Percentiles rank a stretch among this genome's conserved stretches.
Conservation (phyloP, 2,329 filamentous ascomycete genomes). For the Fonsecaea pedrosoi region DNA sequence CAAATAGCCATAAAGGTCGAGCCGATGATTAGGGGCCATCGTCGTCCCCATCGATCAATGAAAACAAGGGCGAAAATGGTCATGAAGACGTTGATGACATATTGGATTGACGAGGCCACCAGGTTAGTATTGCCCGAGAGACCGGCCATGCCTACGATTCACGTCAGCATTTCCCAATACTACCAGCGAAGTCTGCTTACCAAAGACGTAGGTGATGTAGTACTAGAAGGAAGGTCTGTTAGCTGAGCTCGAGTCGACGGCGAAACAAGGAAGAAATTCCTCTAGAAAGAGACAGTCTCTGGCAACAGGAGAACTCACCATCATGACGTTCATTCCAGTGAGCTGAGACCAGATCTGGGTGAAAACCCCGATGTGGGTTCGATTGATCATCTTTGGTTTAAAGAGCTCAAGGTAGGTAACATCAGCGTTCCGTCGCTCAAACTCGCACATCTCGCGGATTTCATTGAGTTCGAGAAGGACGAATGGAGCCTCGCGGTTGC, state of each 20-base stretch:
- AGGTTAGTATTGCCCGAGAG: constrained; percentile 65
- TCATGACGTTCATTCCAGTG: constrained; percentile 67
- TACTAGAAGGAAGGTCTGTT: constrained; percentile 46
- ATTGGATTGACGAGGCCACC: constrained; percentile 72
- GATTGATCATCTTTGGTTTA: constrained; percentile 74
- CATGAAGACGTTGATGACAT: constrained; percentile 81
- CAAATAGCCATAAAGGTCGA: constrained; percentile 66
- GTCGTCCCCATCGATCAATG: constrained; percentile 78
- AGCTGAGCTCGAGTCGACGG: background rate
- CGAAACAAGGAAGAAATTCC: background rate
- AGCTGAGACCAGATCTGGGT: constrained; percentile 78
- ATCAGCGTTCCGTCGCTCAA: constrained; percentile 72
- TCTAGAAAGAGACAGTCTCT: background rate
- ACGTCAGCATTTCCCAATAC: constrained; percentile 47
- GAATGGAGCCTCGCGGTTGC: constrained; percentile 68
- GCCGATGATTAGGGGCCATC: constrained; percentile 69
- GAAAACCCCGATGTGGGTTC: constrained; percentile 73
- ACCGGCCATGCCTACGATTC: constrained; percentile 75
- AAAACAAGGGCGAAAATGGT: constrained; percentile 77
- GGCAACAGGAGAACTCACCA: background rate
- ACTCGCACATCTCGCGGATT: constrained; percentile 75
- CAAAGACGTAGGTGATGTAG: constrained; percentile 57
- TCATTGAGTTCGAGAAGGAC: constrained; percentile 73
- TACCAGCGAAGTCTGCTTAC: constrained; percentile 13
- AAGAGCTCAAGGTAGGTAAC: constrained; percentile 76